Evolutionary conservation across 2,329 filamentous ascomycete genomes (phyloP).

Genomic region (Helicocarpus griseus): DNA sequence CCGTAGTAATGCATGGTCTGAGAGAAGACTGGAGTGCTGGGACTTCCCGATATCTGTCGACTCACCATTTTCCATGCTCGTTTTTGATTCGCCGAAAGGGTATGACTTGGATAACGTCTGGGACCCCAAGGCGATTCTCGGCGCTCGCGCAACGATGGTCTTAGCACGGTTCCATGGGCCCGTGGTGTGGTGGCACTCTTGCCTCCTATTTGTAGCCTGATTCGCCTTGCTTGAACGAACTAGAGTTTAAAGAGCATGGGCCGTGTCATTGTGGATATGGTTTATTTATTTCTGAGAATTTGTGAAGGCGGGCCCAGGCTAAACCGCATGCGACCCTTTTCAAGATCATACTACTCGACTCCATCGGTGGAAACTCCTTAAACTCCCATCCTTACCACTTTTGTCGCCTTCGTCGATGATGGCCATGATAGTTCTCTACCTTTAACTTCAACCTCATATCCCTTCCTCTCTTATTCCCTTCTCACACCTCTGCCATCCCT

Average conservation of each 20-base stretch:
- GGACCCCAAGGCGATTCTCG: conserved; percentile 2
- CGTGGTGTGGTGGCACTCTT: conserved; percentile 6
- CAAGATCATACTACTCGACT: not conserved
- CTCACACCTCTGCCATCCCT: conserved; percentile 11
- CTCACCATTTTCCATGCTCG: not conserved
- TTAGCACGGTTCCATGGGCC: conserved; percentile 2
- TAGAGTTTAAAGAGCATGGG: conserved; percentile 8
- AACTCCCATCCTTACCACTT: not conserved
- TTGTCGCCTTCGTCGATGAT: not conserved
- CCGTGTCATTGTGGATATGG: conserved; percentile 5
- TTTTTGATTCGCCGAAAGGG: not conserved
- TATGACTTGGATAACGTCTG: not conserved
- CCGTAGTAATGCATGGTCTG: conserved; percentile 4
- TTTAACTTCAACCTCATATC: conserved; percentile 7
- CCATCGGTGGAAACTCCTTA: not conserved
- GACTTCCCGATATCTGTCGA: conserved; percentile 1
- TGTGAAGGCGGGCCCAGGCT: conserved; percentile 1
- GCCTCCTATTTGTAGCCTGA: conserved; percentile 16
- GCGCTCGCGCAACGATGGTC: not conserved
- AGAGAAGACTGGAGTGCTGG: not conserved
- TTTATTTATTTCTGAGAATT: conserved; percentile 3
- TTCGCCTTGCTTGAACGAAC: conserved; percentile 8
- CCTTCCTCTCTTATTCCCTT: conserved; percentile 11
- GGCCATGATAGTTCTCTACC: not conserved
- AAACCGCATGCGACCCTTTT: conserved; percentile 1